A percentile compares a stretch with the other conserved stretches of the same genome.
Conservation (phyloP, 2,329 filamentous ascomycete species). For the Cladosporium cucumerinum region DNA sequence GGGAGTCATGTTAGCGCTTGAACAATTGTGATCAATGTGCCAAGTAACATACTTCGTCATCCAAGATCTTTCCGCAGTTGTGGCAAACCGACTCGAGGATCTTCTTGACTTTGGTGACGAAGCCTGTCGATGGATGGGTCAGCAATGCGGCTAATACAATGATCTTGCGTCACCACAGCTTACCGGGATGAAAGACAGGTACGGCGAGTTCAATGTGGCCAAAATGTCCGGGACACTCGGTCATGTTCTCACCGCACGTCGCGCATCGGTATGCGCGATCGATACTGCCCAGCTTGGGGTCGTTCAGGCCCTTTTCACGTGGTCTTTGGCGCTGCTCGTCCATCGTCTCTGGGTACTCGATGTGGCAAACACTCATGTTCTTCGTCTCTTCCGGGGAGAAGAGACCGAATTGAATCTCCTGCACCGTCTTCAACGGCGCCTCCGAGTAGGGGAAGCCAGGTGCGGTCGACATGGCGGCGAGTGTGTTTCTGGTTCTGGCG, state of each 20-base stretch:
- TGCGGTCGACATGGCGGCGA: constrained; percentile 79
- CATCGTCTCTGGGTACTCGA: constrained; percentile 99
- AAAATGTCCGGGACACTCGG: constrained; percentile 95
- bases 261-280: constrained; percentile 94
- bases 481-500: constrained; percentile 23
- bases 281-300: constrained; percentile 92
- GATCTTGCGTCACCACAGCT: constrained; percentile 24
- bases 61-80: constrained; percentile 96
- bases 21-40: constrained; percentile 25
- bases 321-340: constrained; percentile 90
- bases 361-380: constrained; percentile 94
- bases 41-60: constrained; percentile 90
- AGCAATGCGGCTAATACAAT: constrained; percentile 8
- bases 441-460: constrained; percentile 82
- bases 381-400: constrained; percentile 98
- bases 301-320: constrained; percentile 87
- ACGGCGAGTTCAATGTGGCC: constrained; percentile 97
- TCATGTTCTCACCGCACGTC: constrained; percentile 93
- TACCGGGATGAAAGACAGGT: constrained; percentile 85
- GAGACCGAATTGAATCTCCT: constrained; percentile 98
- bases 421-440: constrained; percentile 93
- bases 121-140: constrained; percentile 58
- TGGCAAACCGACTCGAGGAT: constrained; percentile 98
- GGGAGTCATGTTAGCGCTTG: constrained; percentile 44
- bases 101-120: constrained; percentile 99